phyloP scores from a whole-genome alignment of 805 yeast genomes.

The Ogataea ganodermae region DNA sequence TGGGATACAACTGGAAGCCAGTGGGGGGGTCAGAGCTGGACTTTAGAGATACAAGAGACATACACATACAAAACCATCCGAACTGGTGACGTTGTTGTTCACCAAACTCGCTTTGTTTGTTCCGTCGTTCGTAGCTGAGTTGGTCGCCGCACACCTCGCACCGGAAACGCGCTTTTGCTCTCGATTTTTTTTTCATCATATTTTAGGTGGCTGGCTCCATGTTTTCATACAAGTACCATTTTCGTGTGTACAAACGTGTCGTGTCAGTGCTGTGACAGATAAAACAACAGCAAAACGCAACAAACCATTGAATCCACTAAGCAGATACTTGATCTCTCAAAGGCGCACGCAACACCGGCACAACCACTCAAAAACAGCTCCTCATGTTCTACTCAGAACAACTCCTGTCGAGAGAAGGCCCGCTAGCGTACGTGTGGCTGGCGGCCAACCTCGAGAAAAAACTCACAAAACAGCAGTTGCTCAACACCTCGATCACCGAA shows the following conservation, averaged over 20 bases:
- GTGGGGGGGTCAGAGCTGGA: too few species aligned
- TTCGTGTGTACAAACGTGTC: neutral
- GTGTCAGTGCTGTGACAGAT: neutral
- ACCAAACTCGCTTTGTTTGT: neutral
- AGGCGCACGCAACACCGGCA: neutral
- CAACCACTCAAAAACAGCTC: neutral
- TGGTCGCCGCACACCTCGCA: too few species aligned
- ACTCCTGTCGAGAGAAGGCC: slow-evolving; percentile 69
- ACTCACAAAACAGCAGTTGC: slow-evolving; percentile 67
- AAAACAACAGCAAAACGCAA: neutral
- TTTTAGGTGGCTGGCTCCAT: neutral
- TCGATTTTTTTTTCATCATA: slow-evolving; percentile 11
- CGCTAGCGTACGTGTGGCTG: slow-evolving; percentile 87
- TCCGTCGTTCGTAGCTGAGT: slow-evolving; percentile 3
- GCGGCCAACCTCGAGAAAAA: slow-evolving; percentile 87
- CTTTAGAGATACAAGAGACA: too few species aligned
- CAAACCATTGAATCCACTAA: neutral
- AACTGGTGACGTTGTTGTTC: too few species aligned
- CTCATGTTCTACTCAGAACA: slow-evolving; percentile 53
- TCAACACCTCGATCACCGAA: slow-evolving; percentile 68
- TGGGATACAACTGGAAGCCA: too few species aligned
- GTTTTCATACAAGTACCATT: neutral
- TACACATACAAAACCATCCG: too few species aligned
- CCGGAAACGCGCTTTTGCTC: slow-evolving; percentile 7
- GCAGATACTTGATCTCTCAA: too few species aligned